Evolutionary conservation across 164 flowering plant genomes (phyloP).

Genomic region (Houttuynia cordata): DNA sequence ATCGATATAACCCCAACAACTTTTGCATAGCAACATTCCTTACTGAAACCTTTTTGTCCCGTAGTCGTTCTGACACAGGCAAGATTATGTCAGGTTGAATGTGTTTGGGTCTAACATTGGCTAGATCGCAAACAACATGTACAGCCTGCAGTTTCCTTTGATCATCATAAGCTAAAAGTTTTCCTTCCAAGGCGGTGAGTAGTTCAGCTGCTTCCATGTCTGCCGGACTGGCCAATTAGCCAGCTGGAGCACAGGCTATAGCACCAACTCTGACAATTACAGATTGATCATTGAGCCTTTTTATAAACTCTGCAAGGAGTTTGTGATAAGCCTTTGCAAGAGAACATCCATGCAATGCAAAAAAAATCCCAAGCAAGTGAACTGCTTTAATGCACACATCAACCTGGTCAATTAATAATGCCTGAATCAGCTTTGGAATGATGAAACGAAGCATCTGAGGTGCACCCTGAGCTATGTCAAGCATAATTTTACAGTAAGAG

Average conservation of each 20-base stretch:
- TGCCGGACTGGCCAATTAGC: constrained; percentile 55
- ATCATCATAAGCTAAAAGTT: constrained; percentile 83
- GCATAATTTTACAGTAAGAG: constrained; percentile 67
- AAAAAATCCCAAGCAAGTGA: constrained; percentile 58
- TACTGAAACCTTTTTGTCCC: constrained; percentile 89
- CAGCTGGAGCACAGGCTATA: constrained; percentile 55
- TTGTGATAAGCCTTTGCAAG: no score
- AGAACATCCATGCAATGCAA: constrained; percentile 37
- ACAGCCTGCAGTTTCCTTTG: constrained; percentile 69
- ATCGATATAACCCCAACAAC: no score
- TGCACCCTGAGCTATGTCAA: constrained; percentile 50
- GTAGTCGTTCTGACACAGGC: constrained; percentile 59
- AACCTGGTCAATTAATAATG: no score
- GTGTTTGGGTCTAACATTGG: constrained; percentile 32
- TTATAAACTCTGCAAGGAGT: no score
- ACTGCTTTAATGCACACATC: constrained; percentile 90
- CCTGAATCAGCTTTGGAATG: constrained; percentile 75
- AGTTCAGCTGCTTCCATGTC: no score
- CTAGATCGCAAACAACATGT: constrained; percentile 57
- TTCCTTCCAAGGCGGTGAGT: constrained; percentile 56
- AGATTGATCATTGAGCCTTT: constrained; percentile 83
- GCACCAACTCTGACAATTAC: constrained; percentile 72
- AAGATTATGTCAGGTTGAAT: constrained; percentile 37
- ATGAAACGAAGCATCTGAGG: no score
- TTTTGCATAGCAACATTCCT: no score